Percentiles rank a stretch among this genome's conserved stretches.
Evolutionary conservation across 345 rosid species (phyloP).

Genomic region (Ceriops tagal): DNA sequence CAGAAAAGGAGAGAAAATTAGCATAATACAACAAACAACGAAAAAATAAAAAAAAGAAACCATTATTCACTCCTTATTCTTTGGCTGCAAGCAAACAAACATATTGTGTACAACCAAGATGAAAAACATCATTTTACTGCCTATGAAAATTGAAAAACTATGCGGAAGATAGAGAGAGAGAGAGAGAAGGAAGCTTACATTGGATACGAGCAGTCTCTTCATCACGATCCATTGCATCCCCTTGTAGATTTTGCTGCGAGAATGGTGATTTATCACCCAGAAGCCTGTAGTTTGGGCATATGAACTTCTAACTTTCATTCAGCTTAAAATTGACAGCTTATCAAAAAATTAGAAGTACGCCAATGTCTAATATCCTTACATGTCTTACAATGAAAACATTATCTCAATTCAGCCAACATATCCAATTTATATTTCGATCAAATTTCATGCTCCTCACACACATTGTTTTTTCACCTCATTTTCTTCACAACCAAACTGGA

Average conservation of each 20-base stretch:
- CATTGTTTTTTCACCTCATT: not conserved
- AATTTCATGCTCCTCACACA: too few species aligned
- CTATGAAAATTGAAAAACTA: not conserved
- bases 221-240: slow-evolving; percentile 80
- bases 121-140: too few species aligned
- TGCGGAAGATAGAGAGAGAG: not conserved
- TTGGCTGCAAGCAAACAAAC: too few species aligned
- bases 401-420: too few species aligned
- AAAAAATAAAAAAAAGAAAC: too few species aligned
- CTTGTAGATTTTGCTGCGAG: slow-evolving; percentile 79
- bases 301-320: not conserved
- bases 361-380: too few species aligned
- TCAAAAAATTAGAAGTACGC: too few species aligned
- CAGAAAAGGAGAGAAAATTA: too few species aligned
- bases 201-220: slow-evolving; percentile 96
- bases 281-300: slow-evolving; percentile 43
- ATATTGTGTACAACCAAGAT: too few species aligned
- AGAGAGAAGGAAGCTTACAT: slow-evolving; percentile 29
- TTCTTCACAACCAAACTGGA: not conserved
- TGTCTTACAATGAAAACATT: not conserved
- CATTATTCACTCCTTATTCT: too few species aligned
- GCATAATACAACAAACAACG: too few species aligned
- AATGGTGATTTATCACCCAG: slow-evolving; percentile 94
- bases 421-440: too few species aligned
- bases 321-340: not conserved